Conservation (phyloP, 1,139 yeast genomes). For the Taiozyma sp. region DNA sequence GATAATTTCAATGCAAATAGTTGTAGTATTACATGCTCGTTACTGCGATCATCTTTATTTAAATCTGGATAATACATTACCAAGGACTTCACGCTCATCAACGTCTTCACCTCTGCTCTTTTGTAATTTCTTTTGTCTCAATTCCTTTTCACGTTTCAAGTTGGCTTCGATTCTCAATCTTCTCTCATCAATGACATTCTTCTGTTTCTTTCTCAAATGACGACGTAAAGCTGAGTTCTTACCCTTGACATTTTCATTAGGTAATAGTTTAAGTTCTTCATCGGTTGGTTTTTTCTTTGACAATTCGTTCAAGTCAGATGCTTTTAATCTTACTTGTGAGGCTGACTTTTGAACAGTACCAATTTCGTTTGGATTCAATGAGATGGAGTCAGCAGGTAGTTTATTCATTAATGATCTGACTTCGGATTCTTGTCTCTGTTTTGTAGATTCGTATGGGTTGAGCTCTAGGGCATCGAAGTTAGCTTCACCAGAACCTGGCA, state of each 20-base stretch:
- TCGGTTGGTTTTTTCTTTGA: conserved; percentile 33
- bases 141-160: conserved; percentile 66
- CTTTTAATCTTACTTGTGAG: conserved; percentile 55
- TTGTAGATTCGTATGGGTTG: conserved; percentile 88
- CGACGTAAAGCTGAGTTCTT: conserved; percentile 82
- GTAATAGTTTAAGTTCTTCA: conserved; percentile 36
- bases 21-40: not conserved
- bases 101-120: conserved; percentile 46
- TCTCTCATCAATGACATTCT: conserved; percentile 86
- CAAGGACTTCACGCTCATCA: conserved; percentile 46
- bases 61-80: conserved; percentile 56
- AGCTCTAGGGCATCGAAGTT: conserved; percentile 91
- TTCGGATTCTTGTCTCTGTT: conserved; percentile 92
- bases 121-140: conserved; percentile 53
- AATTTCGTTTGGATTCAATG: conserved; percentile 83
- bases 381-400: conserved; percentile 86
- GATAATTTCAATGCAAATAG: not conserved
- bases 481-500: conserved; percentile 99
- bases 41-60: not conserved
- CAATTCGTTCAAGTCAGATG: conserved; percentile 51
- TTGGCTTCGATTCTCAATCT: conserved; percentile 77
- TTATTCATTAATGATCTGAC: conserved; percentile 84
- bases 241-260: conserved; percentile 64
- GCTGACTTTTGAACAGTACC: conserved; percentile 82
- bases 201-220: conserved; percentile 78